phyloP scores from a whole-genome alignment of 495 filamentous ascomycete genomes.

The Penicillium bialowiezense region DNA sequence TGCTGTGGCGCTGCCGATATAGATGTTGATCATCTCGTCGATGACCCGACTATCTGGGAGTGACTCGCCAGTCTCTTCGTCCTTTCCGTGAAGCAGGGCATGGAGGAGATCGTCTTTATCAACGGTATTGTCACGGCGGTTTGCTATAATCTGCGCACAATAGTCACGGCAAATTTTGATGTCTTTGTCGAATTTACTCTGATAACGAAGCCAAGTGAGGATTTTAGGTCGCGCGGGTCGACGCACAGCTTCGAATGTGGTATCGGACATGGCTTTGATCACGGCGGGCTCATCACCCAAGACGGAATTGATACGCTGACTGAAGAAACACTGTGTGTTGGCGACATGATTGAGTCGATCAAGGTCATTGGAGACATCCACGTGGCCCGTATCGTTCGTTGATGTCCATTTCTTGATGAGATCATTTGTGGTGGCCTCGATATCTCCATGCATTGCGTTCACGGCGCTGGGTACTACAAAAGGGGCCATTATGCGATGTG shows the following conservation, averaged over 20 bases:
- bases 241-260: constrained; percentile 43
- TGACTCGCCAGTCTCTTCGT: constrained; percentile 61
- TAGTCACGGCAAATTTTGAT: constrained; percentile 57
- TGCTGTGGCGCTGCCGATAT: constrained; percentile 45
- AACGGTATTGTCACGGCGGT: constrained; percentile 49
- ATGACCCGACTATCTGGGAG: constrained; percentile 60
- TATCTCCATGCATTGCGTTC: constrained; percentile 43
- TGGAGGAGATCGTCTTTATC: constrained; percentile 62
- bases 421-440: constrained; percentile 66
- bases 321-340: constrained; percentile 61
- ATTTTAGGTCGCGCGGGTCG: constrained; percentile 38
- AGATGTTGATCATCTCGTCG: constrained; percentile 61
- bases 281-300: constrained; percentile 26
- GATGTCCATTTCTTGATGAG: constrained; percentile 66
- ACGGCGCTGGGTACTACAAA: constrained; percentile 35
- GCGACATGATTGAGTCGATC: constrained; percentile 70
- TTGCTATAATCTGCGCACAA: constrained; percentile 55
- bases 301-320: constrained; percentile 33
- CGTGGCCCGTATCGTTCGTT: constrained; percentile 43
- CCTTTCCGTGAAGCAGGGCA: constrained; percentile 64
- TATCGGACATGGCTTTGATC: constrained; percentile 37
- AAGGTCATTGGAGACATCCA: constrained; percentile 65
- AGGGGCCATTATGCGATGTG: constrained; percentile 63
- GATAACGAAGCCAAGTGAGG: constrained; percentile 39
- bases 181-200: constrained; percentile 51